Base-by-base conservation (phyloP, 169 alveolate species). In the Besnoitia besnoiti region DNA sequence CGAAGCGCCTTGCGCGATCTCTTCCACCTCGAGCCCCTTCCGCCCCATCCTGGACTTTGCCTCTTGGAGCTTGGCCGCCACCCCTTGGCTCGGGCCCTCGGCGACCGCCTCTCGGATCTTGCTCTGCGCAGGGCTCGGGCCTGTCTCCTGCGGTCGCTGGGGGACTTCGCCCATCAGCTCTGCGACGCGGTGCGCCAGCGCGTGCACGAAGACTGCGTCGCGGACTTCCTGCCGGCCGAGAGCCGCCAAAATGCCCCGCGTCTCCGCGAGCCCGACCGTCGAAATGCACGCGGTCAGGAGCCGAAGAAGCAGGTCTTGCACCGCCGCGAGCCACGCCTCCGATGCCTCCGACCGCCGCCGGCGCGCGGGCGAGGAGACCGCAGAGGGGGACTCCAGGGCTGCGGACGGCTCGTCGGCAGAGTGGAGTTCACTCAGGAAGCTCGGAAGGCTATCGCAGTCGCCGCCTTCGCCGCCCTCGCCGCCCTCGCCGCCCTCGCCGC, bases 221-320 rank as follows among this genome's bases (percentile, higher is more conserved):
- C 67, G 67, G 1, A 55, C 67, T 19, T 55, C 67, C 30, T 55
- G 67, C 27, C 67, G 7, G 33, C 67, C 67, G 30, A 55, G 27
- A n/a, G 67, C 12, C 30, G 33, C 67, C n/a, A 55, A n/a, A 55
- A 55, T 55, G 67, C 67, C 67, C n/a, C 67, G 67, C 67, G 67
- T 55, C 67, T 55, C 67, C 67, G 67, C 67, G 67, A 55, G 67
- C n/a, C 67, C 67, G 67, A 55, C 67, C 30, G 67, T n/a, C 67
- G 67, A 55, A 19, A 55, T 55, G 33, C 4, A 10, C 30, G 33
- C 67, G 33, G 67, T 55, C 67, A 55, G 67, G 67, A 55, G 33
- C 67, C 67, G 67, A 21, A 55, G 67, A 21, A 55, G 67, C 33
- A 55, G 67, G 67, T 55, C 67, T 55, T 55, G 67, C 33, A 55